These are phyloP conservation scores for Trichoderma arundinaceum DNA, from an alignment of 2,329 filamentous ascomycete genomes.

Conservation along the genomic window DNA sequence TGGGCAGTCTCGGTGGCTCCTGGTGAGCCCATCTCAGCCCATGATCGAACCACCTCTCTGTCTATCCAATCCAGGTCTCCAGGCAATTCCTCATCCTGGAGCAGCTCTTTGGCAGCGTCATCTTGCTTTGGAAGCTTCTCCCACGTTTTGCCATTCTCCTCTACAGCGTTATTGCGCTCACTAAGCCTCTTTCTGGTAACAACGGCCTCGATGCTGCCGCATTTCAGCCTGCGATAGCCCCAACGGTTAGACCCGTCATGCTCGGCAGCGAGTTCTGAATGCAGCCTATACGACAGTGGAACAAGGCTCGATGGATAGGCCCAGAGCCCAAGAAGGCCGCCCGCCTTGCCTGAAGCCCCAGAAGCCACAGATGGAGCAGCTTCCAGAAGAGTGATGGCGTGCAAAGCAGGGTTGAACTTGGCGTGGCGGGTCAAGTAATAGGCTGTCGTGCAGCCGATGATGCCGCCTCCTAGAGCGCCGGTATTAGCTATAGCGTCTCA, in stretches of 20 bases:
- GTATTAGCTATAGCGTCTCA: conserved; percentile 21
- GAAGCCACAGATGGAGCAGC: conserved; percentile 80
- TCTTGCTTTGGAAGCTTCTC: conserved; percentile 67
- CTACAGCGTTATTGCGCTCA: conserved; percentile 38
- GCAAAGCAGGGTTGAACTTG: conserved; percentile 73
- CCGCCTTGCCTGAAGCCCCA: conserved; percentile 94
- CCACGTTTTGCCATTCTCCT: conserved; percentile 56
- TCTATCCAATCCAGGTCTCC: conserved; percentile 85
- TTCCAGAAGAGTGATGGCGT: conserved; percentile 86
- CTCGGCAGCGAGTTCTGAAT: conserved; percentile 82
- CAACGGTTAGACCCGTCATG: conserved; percentile 79
- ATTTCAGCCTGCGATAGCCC: conserved; percentile 83
- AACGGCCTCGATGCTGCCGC: conserved; percentile 63
- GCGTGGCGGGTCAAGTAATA: conserved; percentile 91
- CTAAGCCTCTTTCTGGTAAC: conserved; percentile 46
- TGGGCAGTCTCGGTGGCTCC: conserved; percentile 82
- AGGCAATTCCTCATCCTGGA: conserved; percentile 69
- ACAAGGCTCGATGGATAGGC: conserved; percentile 87
- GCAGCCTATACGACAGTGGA: conserved; percentile 81
- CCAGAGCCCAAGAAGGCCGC: conserved; percentile 88
- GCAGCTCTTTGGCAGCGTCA: conserved; percentile 51
- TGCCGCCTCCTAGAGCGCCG: conserved; percentile 72
- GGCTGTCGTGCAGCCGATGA: conserved; percentile 89
- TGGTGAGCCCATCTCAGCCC: conserved; percentile 77
- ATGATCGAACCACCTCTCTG: conserved; percentile 66